These are phyloP conservation scores for Cercophora newfieldiana DNA, from an alignment of 495 filamentous ascomycete genomes.

Conservation along the genomic window DNA sequence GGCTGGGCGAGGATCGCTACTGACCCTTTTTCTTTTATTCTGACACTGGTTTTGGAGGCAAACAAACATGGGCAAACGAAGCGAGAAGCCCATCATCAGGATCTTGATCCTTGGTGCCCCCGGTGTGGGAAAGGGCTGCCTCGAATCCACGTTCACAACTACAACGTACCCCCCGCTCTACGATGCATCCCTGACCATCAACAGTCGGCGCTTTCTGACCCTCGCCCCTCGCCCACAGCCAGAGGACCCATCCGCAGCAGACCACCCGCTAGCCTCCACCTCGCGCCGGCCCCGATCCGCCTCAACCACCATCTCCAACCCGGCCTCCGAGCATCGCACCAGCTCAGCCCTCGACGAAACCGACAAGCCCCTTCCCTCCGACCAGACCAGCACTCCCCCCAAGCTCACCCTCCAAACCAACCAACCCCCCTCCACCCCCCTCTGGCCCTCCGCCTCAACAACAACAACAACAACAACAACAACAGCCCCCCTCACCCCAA, in stretches of 20 bases:
- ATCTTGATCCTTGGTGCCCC: conserved; percentile 28
- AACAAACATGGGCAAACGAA: conserved; percentile 18
- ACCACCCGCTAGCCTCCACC: background rate
- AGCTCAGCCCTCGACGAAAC: background rate
- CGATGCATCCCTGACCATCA: conserved; percentile 26
- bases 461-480: background rate
- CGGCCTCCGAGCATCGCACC: conserved; percentile 5
- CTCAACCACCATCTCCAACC: conserved; percentile 28
- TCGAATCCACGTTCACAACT: conserved; percentile 35
- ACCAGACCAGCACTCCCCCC: background rate
- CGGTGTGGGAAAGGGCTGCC: conserved; percentile 31
- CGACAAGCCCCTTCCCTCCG: background rate
- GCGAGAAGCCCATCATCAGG: conserved; percentile 24
- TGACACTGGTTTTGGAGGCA: too few relatives aligned
- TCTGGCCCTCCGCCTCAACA: background rate
- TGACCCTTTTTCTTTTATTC: too few relatives aligned
- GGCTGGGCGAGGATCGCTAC: conserved; percentile 12
- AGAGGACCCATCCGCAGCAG: background rate
- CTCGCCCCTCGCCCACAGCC: conserved; percentile 8
- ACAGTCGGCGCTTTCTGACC: conserved; percentile 26
- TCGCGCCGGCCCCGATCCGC: conserved; percentile 12
- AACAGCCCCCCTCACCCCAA: background rate
- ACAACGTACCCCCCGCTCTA: conserved; percentile 29
- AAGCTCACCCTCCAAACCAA: conserved; percentile 7
- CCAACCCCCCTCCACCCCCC: background rate